Conservation (phyloP, 2,329 filamentous ascomycete species). For the Didymella glomerata region DNA sequence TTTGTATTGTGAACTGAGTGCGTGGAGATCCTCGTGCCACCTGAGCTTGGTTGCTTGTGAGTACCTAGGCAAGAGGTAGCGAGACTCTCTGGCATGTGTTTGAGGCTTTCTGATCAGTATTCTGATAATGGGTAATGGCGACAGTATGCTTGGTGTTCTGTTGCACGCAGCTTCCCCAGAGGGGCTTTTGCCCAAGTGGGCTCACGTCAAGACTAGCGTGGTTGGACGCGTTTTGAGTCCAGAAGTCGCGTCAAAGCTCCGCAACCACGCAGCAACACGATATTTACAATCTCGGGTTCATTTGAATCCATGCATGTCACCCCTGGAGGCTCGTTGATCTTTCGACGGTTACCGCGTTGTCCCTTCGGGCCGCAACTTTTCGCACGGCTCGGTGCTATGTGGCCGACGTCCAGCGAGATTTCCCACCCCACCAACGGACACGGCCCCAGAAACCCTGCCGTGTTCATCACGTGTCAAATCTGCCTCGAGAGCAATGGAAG, state of each 20-base stretch:
- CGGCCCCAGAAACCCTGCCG: neutral
- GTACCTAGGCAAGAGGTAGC: too few species aligned
- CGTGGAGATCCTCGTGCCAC: too few species aligned
- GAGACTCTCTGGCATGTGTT: too few species aligned
- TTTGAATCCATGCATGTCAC: neutral
- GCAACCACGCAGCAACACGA: neutral
- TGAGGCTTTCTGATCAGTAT: too few species aligned
- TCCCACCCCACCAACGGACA: neutral
- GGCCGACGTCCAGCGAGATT: neutral
- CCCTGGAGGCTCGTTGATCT: neutral
- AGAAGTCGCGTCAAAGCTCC: neutral
- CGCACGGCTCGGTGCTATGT: neutral
- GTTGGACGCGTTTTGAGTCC: neutral
- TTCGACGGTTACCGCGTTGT: neutral
- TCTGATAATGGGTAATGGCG: too few species aligned
- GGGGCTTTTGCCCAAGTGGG: neutral
- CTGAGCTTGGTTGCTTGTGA: too few species aligned
- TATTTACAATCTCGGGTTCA: neutral
- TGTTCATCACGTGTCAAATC: neutral
- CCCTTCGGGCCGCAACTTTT: neutral
- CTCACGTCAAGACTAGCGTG: neutral
- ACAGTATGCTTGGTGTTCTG: too few species aligned
- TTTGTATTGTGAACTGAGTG: too few species aligned
- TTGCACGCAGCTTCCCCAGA: too few species aligned
- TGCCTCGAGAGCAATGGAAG: neutral